These are phyloP conservation scores for Pseudogymnoascus sp. DNA, from an alignment of 2,329 filamentous ascomycete genomes.

Conservation along the genomic window DNA sequence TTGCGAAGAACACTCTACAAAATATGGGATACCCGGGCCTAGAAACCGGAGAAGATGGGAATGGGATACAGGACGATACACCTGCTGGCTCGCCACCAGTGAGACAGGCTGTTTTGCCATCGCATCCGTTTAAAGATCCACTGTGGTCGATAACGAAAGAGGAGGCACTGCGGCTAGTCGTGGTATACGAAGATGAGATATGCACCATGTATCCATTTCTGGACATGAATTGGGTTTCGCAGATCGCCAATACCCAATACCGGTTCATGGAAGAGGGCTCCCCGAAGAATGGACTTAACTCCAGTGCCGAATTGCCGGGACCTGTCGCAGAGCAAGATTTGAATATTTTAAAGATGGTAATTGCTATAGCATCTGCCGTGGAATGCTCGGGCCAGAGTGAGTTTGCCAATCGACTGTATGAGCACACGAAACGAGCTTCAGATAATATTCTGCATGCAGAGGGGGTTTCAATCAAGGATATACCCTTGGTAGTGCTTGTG, in stretches of 20 bases:
- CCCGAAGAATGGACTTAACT: constrained; percentile 18
- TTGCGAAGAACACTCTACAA: constrained; percentile 78
- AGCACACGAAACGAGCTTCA: constrained; percentile 63
- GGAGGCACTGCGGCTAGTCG: constrained; percentile 71
- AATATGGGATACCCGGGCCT: constrained; percentile 76
- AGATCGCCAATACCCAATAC: constrained; percentile 61
- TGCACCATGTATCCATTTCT: constrained; percentile 88
- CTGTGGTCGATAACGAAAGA: constrained; percentile 71
- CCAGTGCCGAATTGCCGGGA: constrained; percentile 41
- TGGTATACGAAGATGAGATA: constrained; percentile 81
- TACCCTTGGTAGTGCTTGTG: constrained; percentile 49
- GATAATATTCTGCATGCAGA: constrained; percentile 53
- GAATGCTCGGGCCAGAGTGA: constrained; percentile 74
- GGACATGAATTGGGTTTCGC: constrained; percentile 62
- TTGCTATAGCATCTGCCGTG: constrained; percentile 69
- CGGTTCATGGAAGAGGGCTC: constrained; percentile 54
- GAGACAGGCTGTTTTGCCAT: constrained; percentile 21
- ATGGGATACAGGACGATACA: constrained; percentile 44
- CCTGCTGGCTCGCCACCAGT: constrained; percentile 26
- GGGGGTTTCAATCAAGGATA: constrained; percentile 46
- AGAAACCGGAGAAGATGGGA: constrained; percentile 55
- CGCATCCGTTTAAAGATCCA: constrained; percentile 52
- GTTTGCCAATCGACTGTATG: constrained; percentile 63
- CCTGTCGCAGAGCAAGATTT: constrained; percentile 54
- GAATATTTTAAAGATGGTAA: constrained; percentile 70